Base-by-base conservation (phyloP, 805 yeast genomes). In the Metschnikowia cerradonensis region DNA sequence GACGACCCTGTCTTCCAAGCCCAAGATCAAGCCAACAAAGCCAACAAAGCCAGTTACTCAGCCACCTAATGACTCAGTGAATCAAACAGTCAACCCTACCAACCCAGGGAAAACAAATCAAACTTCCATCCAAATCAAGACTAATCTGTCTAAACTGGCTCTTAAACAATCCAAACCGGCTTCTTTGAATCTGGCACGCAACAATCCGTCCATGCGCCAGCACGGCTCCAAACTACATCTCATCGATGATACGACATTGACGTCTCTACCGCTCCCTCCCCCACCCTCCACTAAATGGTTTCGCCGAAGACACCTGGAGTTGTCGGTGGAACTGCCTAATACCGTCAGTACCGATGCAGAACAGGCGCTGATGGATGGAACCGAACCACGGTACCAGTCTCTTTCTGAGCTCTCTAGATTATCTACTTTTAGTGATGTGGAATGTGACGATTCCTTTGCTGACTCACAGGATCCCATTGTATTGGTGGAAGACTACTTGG, bases 401-500 rank as follows among this genome's bases (percentile, higher is more conserved):
- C 26, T 44, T 3, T 19, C 20, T 8, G 47, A 44, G 31, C 47
- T 44, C 31, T 30, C 48, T 10, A 19, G 13, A 20, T 19, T 35
- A 13, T 41, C 42, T 17, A 19, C 48, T 14, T 26, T 40, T 23
- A 47, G 45, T 34, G 51, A 50, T 17, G 31, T 43, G 34, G 48
- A 37, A 41, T 19, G 41, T 4, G 60, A 55, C 32, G 60, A 57
- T 6, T 54, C 55, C 14, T 41, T 56, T 31, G 67, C 59, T 6
- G 69, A 65, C 20, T 55, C 55, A 13, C 67, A 69, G 35, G 75
- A 70, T 43, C 77, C 72, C 8, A 72, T 70, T 14, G 81, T 81
- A 1, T 62, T 82, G 17, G 76, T 82, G 8, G 87, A 82, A 57
- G 87, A 82, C 57, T 82, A 82, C 60, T 70, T 82, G 54, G 33